phyloP scores from a whole-genome alignment of 2,329 filamentous ascomycete species.

The Fusarium bactridioides region DNA sequence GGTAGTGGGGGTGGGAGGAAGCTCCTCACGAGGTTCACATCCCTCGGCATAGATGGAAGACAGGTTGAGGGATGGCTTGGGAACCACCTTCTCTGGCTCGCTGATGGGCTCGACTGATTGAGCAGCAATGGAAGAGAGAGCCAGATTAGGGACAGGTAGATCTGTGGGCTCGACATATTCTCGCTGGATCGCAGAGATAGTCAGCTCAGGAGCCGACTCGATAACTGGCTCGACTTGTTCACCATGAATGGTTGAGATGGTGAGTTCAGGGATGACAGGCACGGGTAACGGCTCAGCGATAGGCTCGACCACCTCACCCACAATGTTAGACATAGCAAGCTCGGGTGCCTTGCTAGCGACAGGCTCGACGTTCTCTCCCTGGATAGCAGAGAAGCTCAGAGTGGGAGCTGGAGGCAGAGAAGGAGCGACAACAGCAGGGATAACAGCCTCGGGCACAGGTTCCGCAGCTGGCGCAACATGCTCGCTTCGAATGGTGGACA shows the following conservation, averaged over 20 bases:
- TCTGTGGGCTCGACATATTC: conserved; percentile 40
- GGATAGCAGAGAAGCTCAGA: conserved; percentile 34
- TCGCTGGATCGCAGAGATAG: conserved; percentile 33
- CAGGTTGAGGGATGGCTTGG: conserved; percentile 40
- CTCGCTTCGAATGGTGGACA: conserved; percentile 35
- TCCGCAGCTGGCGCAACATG: conserved; percentile 31
- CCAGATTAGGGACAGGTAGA: conserved; percentile 35
- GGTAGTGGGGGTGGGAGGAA: conserved; percentile 28
- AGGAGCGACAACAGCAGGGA: conserved; percentile 6
- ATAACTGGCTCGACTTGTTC: conserved; percentile 37
- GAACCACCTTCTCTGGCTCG: conserved; percentile 45
- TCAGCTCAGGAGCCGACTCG: conserved; percentile 21
- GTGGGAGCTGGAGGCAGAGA: conserved; percentile 20
- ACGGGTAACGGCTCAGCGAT: conserved; percentile 8
- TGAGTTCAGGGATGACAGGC: conserved; percentile 24
- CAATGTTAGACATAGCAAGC: conserved; percentile 22
- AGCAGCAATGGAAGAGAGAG: conserved; percentile 42
- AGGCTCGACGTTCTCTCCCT: conserved; percentile 33
- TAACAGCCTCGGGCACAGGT: not conserved
- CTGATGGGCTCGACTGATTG: conserved; percentile 45
- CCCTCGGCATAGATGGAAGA: conserved; percentile 44
- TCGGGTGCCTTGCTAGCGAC: conserved; percentile 10
- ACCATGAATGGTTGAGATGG: conserved; percentile 28
- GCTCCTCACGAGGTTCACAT: conserved; percentile 48
- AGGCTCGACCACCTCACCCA: conserved; percentile 24